A percentile compares a stretch with the other conserved stretches of the same genome.
Conservation (phyloP, 805 yeast genomes). For the Yamadazyma philogaea region DNA sequence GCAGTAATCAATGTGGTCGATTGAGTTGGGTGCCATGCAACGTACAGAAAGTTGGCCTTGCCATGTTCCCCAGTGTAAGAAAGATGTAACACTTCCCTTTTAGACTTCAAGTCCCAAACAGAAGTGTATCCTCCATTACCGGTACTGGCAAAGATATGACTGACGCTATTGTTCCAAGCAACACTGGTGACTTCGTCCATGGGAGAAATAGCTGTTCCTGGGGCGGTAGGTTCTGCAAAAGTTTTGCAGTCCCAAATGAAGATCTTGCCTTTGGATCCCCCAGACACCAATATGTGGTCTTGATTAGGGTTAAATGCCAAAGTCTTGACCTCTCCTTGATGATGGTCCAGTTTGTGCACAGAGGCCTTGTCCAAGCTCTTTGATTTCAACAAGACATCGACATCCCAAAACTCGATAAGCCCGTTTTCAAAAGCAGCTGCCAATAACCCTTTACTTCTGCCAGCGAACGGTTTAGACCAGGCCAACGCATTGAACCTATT, state of each 20-base stretch:
- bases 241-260: slow-evolving; percentile 84
- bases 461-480: slow-evolving; percentile 65
- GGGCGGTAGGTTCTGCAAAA: slow-evolving; percentile 53
- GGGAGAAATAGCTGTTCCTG: slow-evolving; percentile 79
- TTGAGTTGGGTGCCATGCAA: slow-evolving; percentile 93
- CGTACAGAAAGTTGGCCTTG: slow-evolving; percentile 71
- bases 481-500: slow-evolving; percentile 68
- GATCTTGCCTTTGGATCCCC: slow-evolving; percentile 86
- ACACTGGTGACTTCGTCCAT: slow-evolving; percentile 76
- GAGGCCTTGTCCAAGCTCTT: slow-evolving; percentile 41
- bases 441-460: slow-evolving; percentile 51
- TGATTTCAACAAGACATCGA: slow-evolving; percentile 44
- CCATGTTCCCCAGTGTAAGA: slow-evolving; percentile 55
- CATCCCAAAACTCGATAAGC: slow-evolving; percentile 73
- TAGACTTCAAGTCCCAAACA: slow-evolving; percentile 89
- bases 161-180: slow-evolving; percentile 82
- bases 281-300: slow-evolving; percentile 71
- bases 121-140: slow-evolving; percentile 84
- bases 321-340: slow-evolving; percentile 66
- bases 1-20: slow-evolving; percentile 88
- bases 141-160: slow-evolving; percentile 88
- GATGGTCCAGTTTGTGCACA: slow-evolving; percentile 53
- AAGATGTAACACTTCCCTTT: slow-evolving; percentile 84
- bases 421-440: slow-evolving; percentile 93
- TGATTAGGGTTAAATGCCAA: slow-evolving; percentile 77